Base-by-base conservation (phyloP, 2,329 filamentous ascomycete genomes). In the Aspergillus ustus region DNA sequence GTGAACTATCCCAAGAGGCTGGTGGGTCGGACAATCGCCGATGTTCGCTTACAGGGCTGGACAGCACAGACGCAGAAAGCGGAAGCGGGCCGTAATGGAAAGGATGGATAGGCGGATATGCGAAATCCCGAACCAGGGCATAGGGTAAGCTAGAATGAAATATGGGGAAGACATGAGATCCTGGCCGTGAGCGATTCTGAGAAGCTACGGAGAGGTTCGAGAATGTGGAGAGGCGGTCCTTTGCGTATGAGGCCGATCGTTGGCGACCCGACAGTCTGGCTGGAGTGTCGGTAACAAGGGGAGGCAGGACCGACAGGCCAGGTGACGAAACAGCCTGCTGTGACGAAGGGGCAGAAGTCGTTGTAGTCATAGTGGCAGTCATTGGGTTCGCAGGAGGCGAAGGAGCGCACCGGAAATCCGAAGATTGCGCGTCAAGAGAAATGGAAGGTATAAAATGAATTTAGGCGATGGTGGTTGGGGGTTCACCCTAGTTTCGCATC, bases 1-100 rank as follows among this genome's bases (percentile, higher is more conserved):
- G 85, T 69, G 87, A 87, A 66, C 82, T 85, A 64, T 95, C 91
- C 91, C 91, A 96, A 6, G 85, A 84, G 2, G 85, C 84, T 0
- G 89, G 86, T 61, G 85, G 84, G 67, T 97, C 94, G 19, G 92
- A 96, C n/a, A 96, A 81, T 66, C 92, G 84, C 67, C 92, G 85
- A 65, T 87, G 83, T 77, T 95, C 92, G 77, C 91, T 95, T 17
- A 86, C 88, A 9, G 94, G 93, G 0, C 93, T 97, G n/a, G 90
- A 93, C 68, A 91, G 84, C 60, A 89, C 90, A 0, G 93, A 96
- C 8, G 87, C 68, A 50, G 66, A 83, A n/a, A 88, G 87, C 57
- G 90, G 89, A 17, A 92, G 89, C n/a, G 94, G 91, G 1, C 95
- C 95, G 82, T 97, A 97, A 81, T 98, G 95, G 77, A 97, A 84